Evolutionary conservation across 73 alveolate genomes (phyloP), one percentile per base, ranked within the genome.

Genomic region (Paramecium bursaria): DNA sequence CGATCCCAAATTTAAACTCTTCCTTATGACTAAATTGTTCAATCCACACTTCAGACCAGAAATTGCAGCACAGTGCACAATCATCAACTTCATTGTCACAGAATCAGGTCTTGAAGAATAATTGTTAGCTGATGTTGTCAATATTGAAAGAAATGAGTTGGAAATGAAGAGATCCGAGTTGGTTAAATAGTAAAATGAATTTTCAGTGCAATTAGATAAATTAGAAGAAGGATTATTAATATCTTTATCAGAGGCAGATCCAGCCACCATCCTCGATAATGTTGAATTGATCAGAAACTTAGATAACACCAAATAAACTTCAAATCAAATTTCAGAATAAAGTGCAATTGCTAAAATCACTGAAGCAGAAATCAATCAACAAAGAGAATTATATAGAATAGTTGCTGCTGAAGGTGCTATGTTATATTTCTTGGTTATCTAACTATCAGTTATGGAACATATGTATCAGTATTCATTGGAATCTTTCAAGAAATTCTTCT

Each of bases 11-110:
- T 97, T 98, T 93, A 96, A 92, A 90, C 97, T 98, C 13, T 96
- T 90, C 95, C 91, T 98, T 74, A 95, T 95, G 88, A 96, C 99
- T 27, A 97, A 97, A 86, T 95, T 98, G 79, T 90, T 95, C 85
- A 98, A 98, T 60, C 99, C 99, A 17, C 99, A 98, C 92, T 98
- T 96, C 92, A 92, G 98, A 82, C 99, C 99, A 19, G 99, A 98
- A 93, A 96, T 95, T 47, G 99, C 99, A n/a, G 99, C 99, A 19
- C 96, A 97, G 90, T 97, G 99, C 87, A 98, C 99, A 23, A 92
- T 98, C 82, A 98, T 98, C 87, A 97, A 98, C 98, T 98, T 98
- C 92, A 97, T 96, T 89, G 99, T 98, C 91, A 98, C 99, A 17
- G 99, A 98, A 90, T 91, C 95, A 48, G 99, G 99, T 76, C 95